Conservation (phyloP, 129 eudicot genomes). For the Logfia minima region DNA sequence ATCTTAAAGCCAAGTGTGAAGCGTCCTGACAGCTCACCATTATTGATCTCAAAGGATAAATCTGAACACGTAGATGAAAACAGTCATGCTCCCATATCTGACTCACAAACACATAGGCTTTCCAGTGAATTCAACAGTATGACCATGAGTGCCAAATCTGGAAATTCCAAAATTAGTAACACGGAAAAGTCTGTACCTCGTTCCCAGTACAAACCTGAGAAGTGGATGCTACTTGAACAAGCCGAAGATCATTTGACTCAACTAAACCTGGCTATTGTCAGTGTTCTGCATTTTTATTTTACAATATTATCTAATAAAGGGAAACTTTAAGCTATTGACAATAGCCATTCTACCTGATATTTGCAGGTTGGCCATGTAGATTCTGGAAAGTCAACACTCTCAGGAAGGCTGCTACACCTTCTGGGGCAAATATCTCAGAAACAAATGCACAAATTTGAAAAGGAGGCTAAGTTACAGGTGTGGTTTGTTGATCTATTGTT, state of each 20-base stretch:
- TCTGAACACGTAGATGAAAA: slow-evolving; percentile 27
- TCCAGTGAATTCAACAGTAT: slow-evolving; percentile 35
- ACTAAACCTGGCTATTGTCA: slow-evolving; percentile 95
- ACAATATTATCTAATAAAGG: background rate
- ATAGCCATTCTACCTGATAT: slow-evolving; percentile 6
- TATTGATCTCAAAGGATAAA: slow-evolving; percentile 36
- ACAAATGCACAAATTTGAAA: slow-evolving; percentile 88
- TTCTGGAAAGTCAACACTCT: slow-evolving; percentile 96
- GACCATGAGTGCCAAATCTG: slow-evolving; percentile 51
- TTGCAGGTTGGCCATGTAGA: slow-evolving; percentile 97
- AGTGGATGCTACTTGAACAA: slow-evolving; percentile 70
- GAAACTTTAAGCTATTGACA: slow-evolving; percentile 7
- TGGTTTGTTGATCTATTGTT: slow-evolving; percentile 8
- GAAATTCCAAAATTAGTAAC: slow-evolving; percentile 36
- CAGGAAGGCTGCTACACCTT: slow-evolving; percentile 95
- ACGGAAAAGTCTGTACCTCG: slow-evolving; percentile 34
- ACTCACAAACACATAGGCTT: slow-evolving; percentile 32
- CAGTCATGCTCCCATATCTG: slow-evolving; percentile 24
- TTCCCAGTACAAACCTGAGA: slow-evolving; percentile 68
- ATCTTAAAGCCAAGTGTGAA: slow-evolving; percentile 36
- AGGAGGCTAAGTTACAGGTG: slow-evolving; percentile 85
- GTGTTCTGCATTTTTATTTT: slow-evolving; percentile 19
- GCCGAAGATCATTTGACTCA: slow-evolving; percentile 51
- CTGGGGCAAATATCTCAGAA: slow-evolving; percentile 82
- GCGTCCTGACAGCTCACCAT: slow-evolving; percentile 40